phyloP scores from a whole-genome alignment of 257 asterid genomes.

The Cruciata laevipes region DNA sequence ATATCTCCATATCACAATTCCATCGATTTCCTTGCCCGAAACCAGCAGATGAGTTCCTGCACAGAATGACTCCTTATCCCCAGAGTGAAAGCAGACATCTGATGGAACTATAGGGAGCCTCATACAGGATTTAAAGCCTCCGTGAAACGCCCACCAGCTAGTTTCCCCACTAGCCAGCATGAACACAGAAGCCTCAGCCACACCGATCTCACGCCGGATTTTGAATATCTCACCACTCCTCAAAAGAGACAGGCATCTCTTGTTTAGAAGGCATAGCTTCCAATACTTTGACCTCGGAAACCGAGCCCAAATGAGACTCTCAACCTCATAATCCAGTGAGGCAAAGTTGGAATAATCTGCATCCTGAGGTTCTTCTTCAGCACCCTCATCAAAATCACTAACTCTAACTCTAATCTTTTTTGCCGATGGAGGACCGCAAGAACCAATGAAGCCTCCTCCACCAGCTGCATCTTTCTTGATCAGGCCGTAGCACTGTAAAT shows the following conservation, averaged over 20 bases:
- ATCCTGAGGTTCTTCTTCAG: conserved; percentile 50
- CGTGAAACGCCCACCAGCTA: conserved; percentile 64
- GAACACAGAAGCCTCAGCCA: conserved; percentile 53
- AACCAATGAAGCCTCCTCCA: conserved; percentile 14
- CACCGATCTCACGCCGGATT: conserved; percentile 42
- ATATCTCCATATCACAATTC: conserved; percentile 61
- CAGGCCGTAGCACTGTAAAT: conserved; percentile 11
- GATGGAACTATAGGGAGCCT: conserved; percentile 59
- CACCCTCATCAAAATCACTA: conserved; percentile 13
- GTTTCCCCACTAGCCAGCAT: conserved; percentile 64
- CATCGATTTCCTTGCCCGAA: conserved; percentile 59
- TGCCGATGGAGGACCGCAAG: conserved; percentile 13
- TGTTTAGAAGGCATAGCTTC: conserved; percentile 51
- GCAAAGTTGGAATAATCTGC: conserved; percentile 57
- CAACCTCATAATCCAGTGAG: conserved; percentile 56
- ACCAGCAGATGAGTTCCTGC: conserved; percentile 68
- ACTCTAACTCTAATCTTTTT: conserved; percentile 27
- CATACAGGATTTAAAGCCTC: conserved; percentile 44
- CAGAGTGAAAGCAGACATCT: conserved; percentile 46
- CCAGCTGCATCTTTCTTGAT: conserved; percentile 16
- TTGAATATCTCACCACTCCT: conserved; percentile 48
- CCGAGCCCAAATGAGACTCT: conserved; percentile 56
- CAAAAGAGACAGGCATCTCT: conserved; percentile 41
- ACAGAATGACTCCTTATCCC: conserved; percentile 68
- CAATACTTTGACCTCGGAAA: conserved; percentile 56